Evolutionary conservation across 2,329 filamentous ascomycete species (phyloP), one percentile per base, ranked within the genome.

Genomic region (Trichoderma sp.): DNA sequence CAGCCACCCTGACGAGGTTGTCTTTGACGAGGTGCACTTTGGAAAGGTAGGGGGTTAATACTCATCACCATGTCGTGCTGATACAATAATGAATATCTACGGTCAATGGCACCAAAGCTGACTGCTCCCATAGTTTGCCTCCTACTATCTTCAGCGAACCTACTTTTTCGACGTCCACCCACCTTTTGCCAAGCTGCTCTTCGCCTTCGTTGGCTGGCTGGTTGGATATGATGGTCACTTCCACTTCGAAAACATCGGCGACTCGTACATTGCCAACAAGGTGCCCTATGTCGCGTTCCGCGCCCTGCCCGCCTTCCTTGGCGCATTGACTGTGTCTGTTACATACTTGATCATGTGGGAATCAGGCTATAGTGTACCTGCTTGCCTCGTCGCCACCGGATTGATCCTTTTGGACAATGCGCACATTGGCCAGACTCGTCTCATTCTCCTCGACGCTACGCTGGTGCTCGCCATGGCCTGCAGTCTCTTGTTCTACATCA

Each of bases 91-190:
- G n/a, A n/a, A n/a, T n/a, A n/a, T n/a, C 19, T 50, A 39, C 35
- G 5, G 12, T 35, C 34, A 22, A 59, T 25, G 29, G 25, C 25
- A 52, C 9, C 17, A 22, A 34, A 10, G 45, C 39, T 56, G 25
- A 66, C 29, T 9, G 25, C 25, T 34, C 35, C 2, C 19, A 12
- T 73, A 91, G 89, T 91, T 91, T 76, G 89, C 89, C 67, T 91
- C 89, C 10, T 90, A 89, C 78, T 99, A 99, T 79, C 90, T 99
- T 74, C 90, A 97, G 82, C 91, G 93, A 75, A 97, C 93, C 70
- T 99, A 98, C 84, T 99, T 99, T 86, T 99, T 99, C 89, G 95
- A 99, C 83, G 95, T 99, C 66, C 95, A 99, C 80, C 95, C 95
- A 73, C 95, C 95, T 17, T 96, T 99, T 75, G 95, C 92, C 80